A percentile compares a stretch with the other conserved stretches of the same genome.
These are phyloP conservation scores for Blastobotrys robertii DNA, from an alignment of 805 yeast genomes.

Conservation along the genomic window DNA sequence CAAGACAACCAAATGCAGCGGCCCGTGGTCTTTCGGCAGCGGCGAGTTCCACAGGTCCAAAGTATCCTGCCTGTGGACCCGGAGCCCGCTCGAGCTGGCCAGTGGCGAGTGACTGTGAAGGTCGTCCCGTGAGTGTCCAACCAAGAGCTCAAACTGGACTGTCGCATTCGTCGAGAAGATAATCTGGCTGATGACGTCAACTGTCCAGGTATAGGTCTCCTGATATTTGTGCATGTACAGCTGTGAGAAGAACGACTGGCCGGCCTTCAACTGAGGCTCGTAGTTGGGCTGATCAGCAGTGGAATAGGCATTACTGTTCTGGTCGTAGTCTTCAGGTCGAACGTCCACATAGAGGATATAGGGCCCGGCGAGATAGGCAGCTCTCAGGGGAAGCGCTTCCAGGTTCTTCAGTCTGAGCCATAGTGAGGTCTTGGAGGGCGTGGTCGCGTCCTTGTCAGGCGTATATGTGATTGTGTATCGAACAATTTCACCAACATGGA, in stretches of 20 bases:
- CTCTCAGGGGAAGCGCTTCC: conserved; percentile 64
- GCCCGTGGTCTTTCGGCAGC: conserved; percentile 37
- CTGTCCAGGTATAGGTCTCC: conserved; percentile 53
- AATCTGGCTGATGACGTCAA: conserved; percentile 75
- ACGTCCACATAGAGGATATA: conserved; percentile 78
- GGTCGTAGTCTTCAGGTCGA: conserved; percentile 54
- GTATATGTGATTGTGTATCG: conserved; percentile 46
- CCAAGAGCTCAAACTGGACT: conserved; percentile 54
- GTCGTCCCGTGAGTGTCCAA: conserved; percentile 31
- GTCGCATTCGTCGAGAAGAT: conserved; percentile 59
- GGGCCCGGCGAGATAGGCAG: conserved; percentile 86
- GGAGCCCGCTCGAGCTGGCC: conserved; percentile 6
- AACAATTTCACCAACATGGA: conserved; percentile 52
- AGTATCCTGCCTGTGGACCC: conserved; percentile 42
- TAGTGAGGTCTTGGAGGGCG: conserved; percentile 12
- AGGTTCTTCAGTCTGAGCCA: conserved; percentile 49
- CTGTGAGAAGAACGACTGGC: conserved; percentile 52
- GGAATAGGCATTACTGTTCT: conserved; percentile 31
- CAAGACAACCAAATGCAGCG: conserved; percentile 72
- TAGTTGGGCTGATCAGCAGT: conserved; percentile 32
- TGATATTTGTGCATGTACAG: conserved; percentile 36
- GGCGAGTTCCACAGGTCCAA: conserved; percentile 70
- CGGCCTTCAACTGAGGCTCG: conserved; percentile 56
- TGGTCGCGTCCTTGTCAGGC: conserved; percentile 25
- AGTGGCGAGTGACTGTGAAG: conserved; percentile 7